Evolutionary conservation across 805 yeast genomes (phyloP), one percentile per base, ranked within the genome.

Genomic region (Suhomyces vadensis): DNA sequence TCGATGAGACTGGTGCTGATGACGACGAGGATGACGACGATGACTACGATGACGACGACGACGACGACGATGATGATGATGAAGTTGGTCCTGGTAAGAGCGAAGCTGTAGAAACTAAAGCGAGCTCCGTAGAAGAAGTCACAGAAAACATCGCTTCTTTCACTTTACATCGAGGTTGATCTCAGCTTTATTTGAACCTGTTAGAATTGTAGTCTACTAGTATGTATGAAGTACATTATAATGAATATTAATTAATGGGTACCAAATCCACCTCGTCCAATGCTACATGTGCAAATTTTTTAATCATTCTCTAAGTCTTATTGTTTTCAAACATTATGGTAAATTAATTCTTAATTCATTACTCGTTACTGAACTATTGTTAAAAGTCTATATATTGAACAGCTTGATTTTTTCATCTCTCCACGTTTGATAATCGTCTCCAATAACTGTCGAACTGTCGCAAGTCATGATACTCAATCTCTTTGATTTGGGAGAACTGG

Each of bases 51-150:
- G 55, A 60, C 14, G 66, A 61, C 4, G 74, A 69, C 8, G 71
- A 62, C 10, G 66, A 62, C 19, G 63, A 65, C 21, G 73, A 62
- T 10, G 73, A 67, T 7, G 73, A 68, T 10, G 77, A 75, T 4
- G 79, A 75, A 16, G 78, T 72, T 6, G 74, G 65, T 6, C 75
- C 66, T 4, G 76, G 67, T 3, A 75, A 68, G n/a, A 77, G 72
- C 9, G 78, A 73, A 3, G 70, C 64, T 8, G 64, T 62, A 16
- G 62, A 57, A 10, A 64, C 58, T 9, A 64, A 57, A 10, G 63
- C 56, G 13, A 9, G n/a, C 21, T n/a, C 33, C 2, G 33, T 14
- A 13, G 11, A 33, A 20, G 39, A 36, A 11, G 13, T 36, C 10
- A 10, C 39, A n/a, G 41, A 38, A 9, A 38, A 38, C 16, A 35